phyloP scores from a whole-genome alignment of 2,329 filamentous ascomycete genomes.

The Colletotrichum abscissum region DNA sequence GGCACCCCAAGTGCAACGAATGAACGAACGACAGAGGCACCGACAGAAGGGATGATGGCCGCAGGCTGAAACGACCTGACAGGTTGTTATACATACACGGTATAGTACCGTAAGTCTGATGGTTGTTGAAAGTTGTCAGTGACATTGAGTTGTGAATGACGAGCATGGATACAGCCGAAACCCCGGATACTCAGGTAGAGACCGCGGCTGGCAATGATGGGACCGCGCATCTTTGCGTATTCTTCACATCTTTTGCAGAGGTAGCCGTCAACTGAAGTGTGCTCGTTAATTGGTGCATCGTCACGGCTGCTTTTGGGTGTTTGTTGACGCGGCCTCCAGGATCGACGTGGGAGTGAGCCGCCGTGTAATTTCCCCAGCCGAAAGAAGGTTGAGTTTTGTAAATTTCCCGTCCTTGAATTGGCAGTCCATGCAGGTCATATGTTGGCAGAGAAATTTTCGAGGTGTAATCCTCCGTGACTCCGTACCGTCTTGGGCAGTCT shows the following conservation, averaged over 20 bases:
- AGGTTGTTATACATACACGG: conserved; percentile 8
- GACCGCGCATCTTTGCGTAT: background rate
- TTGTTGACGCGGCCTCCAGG: conserved; percentile 8
- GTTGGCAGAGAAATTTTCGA: conserved; percentile 15
- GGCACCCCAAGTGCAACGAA: conserved; percentile 4
- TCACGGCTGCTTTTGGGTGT: background rate
- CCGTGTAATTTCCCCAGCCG: conserved; percentile 29
- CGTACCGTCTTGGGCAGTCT: background rate
- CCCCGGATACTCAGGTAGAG: background rate
- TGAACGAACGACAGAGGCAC: background rate
- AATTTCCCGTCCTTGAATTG: conserved; percentile 23
- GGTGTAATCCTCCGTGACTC: background rate
- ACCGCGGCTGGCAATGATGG: background rate
- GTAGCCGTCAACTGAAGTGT: background rate
- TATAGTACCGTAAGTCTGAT: background rate
- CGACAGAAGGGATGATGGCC: conserved; percentile 15
- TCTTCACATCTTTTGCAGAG: background rate
- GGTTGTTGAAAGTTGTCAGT: conserved; percentile 8
- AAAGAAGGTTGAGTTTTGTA: conserved; percentile 27
- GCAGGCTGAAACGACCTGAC: conserved; percentile 27
- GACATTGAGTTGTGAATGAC: background rate
- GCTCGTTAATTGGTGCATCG: background rate
- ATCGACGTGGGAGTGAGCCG: conserved; percentile 25
- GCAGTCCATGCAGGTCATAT: conserved; percentile 9
- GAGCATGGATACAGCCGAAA: too few species aligned